phyloP scores from a whole-genome alignment of 306 rosid species.

The Mimosa bimucronata region DNA sequence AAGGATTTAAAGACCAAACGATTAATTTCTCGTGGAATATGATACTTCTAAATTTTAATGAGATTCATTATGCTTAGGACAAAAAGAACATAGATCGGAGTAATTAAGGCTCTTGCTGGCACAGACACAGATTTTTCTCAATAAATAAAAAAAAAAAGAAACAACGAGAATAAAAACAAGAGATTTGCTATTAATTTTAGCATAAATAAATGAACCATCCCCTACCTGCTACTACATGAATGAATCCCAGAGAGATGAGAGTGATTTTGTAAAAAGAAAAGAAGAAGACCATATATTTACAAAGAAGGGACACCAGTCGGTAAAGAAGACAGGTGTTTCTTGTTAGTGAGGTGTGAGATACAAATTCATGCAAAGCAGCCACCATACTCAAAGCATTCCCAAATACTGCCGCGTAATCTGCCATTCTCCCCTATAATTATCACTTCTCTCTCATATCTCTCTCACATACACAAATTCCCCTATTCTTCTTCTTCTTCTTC shows the following conservation, averaged over 20 bases:
- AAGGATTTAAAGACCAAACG: no score
- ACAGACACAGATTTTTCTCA: not conserved
- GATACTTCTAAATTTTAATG: not conserved
- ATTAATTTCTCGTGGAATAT: no score
- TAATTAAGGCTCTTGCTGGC: not conserved
- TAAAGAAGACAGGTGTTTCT: constrained; percentile 41
- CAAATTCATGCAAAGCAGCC: constrained; percentile 51
- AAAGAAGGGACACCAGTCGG: constrained; percentile 34
- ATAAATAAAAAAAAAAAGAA: not conserved
- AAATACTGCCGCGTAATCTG: constrained; percentile 41
- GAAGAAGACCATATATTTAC: not conserved
- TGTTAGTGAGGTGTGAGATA: constrained; percentile 17
- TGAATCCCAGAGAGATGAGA: no score
- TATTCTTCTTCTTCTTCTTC: not conserved
- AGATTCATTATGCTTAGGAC: not conserved
- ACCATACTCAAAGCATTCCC: constrained; percentile 42
- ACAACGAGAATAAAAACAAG: not conserved
- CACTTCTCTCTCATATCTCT: not conserved
- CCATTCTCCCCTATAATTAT: constrained; percentile 28
- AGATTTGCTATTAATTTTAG: not conserved
- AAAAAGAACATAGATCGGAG: not conserved
- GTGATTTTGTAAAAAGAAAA: no score
- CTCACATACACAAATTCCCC: not conserved
- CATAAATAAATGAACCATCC: no score
- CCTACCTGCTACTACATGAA: no score